Evolutionary conservation across 1,284 basidiomycete species (phyloP), one percentile per base, ranked within the genome.

Genomic region (Cryptococcus sp.): DNA sequence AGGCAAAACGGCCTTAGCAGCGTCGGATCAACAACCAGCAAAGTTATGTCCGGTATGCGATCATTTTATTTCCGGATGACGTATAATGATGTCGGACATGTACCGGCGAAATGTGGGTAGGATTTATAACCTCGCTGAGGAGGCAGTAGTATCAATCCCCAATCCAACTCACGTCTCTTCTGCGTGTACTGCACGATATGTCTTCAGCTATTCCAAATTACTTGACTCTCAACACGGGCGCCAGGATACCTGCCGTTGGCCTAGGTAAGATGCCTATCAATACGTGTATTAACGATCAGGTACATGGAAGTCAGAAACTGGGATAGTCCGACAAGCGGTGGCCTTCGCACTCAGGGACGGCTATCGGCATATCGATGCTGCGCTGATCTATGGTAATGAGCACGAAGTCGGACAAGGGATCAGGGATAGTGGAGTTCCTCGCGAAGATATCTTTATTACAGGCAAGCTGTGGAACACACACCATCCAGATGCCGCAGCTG

Each of bases 361-460:
- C 7, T 90, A 89, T 73, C 79, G 83, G 57, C 87, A 88, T 68
- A 82, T 90, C 56, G 88, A 91, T 71, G 84, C 85, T 66, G 88
- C 86, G 31, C 61, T 86, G 37, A 54, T 50, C 21, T 28, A 49
- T 36, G 81, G 82, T 54, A 89, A 89, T 64, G 87, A 94, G 73
- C 83, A 85, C 64, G 85, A 88, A 66, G 89, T 94, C 23, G 90
- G 89, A 11, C 80, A 85, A 60, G 90, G 89, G 18, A 84, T 94
- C 74, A 82, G 80, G 63, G 81, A 80, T 42, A 85, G 85, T 48
- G 89, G 88, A 31, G 81, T 92, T 21, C 83, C 84, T 48, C 82
- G 91, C 57, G 80, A 82, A 41, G 85, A 92, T 56, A 81, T 94
- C 57, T 93, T 88, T 73, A 83, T 93, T 63, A 80, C 81, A 32